A percentile compares a stretch with the other conserved stretches of the same genome.
These are phyloP conservation scores for Puccinia polysora DNA, from an alignment of 1,284 basidiomycete genomes.

Conservation along the genomic window DNA sequence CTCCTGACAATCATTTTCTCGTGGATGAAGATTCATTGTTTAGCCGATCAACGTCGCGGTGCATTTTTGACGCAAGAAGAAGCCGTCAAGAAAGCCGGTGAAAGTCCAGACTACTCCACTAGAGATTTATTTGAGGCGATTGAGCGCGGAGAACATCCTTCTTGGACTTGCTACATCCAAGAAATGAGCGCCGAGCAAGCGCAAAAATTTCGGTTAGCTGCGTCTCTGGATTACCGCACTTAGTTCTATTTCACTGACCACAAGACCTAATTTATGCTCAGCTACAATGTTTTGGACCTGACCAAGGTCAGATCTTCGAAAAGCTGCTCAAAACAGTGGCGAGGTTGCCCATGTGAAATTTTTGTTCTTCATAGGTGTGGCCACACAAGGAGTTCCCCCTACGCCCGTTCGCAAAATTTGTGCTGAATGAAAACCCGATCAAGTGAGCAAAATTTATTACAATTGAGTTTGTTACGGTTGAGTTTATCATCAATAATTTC, in stretches of 20 bases:
- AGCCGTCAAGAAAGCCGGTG: slow-evolving; percentile 30
- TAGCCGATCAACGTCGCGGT: slow-evolving; percentile 34
- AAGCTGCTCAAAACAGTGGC: no score
- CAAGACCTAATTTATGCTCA: slow-evolving; percentile 7
- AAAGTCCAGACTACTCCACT: slow-evolving; percentile 35
- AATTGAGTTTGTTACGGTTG: background rate
- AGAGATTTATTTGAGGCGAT: slow-evolving; percentile 47
- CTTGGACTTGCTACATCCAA: slow-evolving; percentile 49
- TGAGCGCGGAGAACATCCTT: slow-evolving; percentile 49
- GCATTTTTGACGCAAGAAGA: slow-evolving; percentile 38
- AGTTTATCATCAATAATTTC: background rate
- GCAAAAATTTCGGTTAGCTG: slow-evolving; percentile 30
- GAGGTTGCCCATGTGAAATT: no score
- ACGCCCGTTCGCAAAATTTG: slow-evolving; percentile 25
- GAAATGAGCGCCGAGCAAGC: slow-evolving; percentile 39
- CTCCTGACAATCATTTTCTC: background rate
- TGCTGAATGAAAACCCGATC: slow-evolving; percentile 41
- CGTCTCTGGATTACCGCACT: background rate
- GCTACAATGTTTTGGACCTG: slow-evolving; percentile 39
- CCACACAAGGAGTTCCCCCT: slow-evolving; percentile 42
- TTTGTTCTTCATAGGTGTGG: slow-evolving; percentile 21
- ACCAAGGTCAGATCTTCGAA: slow-evolving; percentile 12
- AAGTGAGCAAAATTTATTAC: no score
- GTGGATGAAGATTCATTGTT: slow-evolving; percentile 25
- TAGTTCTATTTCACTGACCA: no score